These are phyloP conservation scores for Malassezia arunalokei DNA, from an alignment of 1,284 basidiomycete species.

Conservation along the genomic window DNA sequence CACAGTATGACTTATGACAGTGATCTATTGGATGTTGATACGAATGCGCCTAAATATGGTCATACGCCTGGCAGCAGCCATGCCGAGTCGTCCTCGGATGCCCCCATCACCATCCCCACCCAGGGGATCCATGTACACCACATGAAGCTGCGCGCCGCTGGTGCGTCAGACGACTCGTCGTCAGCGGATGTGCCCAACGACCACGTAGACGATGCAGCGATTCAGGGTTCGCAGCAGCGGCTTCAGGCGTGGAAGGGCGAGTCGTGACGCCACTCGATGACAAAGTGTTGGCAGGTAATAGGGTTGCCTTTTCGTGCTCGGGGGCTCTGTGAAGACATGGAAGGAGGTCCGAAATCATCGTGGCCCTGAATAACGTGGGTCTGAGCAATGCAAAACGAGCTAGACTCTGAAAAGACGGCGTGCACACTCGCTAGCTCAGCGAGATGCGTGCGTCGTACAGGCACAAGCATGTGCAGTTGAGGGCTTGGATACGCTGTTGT, in stretches of 20 bases:
- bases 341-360: conserved; percentile 11
- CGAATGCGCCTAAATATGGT: not conserved
- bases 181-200: not conserved
- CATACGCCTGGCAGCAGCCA: no score
- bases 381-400: not conserved
- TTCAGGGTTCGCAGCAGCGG: not conserved
- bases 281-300: not conserved
- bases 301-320: no score
- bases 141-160: no score
- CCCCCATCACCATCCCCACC: no score
- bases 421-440: conserved; percentile 31
- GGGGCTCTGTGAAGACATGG: not conserved
- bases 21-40: not conserved
- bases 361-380: not conserved
- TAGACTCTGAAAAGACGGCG: conserved; percentile 17
- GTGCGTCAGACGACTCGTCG: no score
- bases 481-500: not conserved
- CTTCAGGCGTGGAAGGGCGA: not conserved
- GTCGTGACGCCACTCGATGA: not conserved
- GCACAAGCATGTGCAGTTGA: conserved; percentile 28
- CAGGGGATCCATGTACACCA: no score
- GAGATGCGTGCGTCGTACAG: conserved; percentile 27
- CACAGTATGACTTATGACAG: not conserved
- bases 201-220: not conserved
- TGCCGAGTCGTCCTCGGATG: no score